A percentile compares a stretch with the other conserved stretches of the same genome.
Evolutionary conservation across 1,284 basidiomycete genomes (phyloP).

Genomic region (Ganoderma leucocontextum): DNA sequence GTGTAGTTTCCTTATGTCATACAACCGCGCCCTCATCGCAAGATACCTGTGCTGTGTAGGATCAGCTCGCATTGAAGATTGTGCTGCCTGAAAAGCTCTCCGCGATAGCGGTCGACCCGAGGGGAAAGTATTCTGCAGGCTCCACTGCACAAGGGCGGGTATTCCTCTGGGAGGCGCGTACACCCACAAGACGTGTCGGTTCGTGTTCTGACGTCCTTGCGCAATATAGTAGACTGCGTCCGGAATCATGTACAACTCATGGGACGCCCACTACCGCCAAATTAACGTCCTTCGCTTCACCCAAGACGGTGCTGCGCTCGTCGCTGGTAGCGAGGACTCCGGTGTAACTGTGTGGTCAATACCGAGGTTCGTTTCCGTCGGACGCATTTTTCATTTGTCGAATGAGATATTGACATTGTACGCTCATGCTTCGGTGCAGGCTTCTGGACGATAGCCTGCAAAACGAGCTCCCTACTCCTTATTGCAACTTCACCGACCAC

Average conservation of each 20-base stretch:
- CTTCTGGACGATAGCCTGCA: constrained; percentile 76
- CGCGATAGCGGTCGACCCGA: constrained; percentile 79
- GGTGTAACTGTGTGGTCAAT: constrained; percentile 90
- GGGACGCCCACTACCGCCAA: constrained; percentile 95
- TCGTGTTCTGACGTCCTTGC: constrained; percentile 28
- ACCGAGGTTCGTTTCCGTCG: constrained; percentile 65
- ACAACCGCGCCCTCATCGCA: no score
- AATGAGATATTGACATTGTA: neutral
- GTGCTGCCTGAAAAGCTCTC: constrained; percentile 90
- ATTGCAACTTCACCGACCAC: constrained; percentile 88
- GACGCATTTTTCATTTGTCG: neutral
- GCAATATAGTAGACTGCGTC: constrained; percentile 75
- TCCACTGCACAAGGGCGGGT: constrained; percentile 90
- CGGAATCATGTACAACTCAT: constrained; percentile 87
- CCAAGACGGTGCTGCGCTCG: constrained; percentile 78
- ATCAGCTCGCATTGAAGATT: constrained; percentile 87
- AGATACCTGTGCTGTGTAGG: constrained; percentile 49
- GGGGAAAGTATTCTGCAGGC: constrained; percentile 83
- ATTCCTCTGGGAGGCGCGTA: constrained; percentile 92
- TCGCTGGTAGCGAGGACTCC: constrained; percentile 92
- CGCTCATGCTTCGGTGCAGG: constrained; percentile 45
- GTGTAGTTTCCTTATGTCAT: constrained; percentile 19
- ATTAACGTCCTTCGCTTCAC: constrained; percentile 88
- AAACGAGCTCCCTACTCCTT: constrained; percentile 78
- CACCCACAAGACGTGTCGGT: constrained; percentile 7